Evolutionary conservation across 2,329 filamentous ascomycete species (phyloP), one percentile per base, ranked within the genome.

Genomic region (Xylaria sp.): DNA sequence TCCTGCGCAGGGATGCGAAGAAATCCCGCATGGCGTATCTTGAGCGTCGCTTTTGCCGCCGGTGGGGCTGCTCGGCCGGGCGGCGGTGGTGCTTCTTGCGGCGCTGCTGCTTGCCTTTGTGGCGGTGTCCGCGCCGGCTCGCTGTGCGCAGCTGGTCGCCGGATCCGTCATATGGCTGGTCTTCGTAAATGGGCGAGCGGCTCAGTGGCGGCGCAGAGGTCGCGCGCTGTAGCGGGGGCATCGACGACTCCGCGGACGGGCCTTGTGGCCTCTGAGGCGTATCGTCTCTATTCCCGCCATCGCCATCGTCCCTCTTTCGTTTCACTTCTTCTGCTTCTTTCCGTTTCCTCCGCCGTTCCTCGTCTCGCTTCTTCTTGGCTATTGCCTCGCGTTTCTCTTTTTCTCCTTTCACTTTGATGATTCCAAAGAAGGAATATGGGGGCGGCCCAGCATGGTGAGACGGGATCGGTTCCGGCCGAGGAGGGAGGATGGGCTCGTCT

Each of bases 71-170:
- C 10, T 62, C 49, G 37, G 31, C 41, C 1, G 48, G 25, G 41
- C 57, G 61, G 3, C 61, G 61, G 29, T 46, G 53, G 44, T 64
- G 54, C 8, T 61, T 64, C 31, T 58, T 64, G 9, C 52, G 61
- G 1, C 49, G 58, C n/a, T 41, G 51, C 23, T 43, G 23, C 21
- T 40, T 37, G 54, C 9, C 33, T 15, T 41, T 60, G 2, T 37
- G 43, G 13, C 40, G 31, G 25, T 33, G 29, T 21, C 43, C 38
- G 3, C 29, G 58, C 13, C 51, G 54, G 19, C 62, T 62, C 9
- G 48, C 44, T 5, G 38, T 37, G 3, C 11, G 17, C 2, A 35
- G 2, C 4, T 59, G 33, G 0, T 53, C 40, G 15, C 35, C 55
- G 3, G 43, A 10, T 53, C n/a, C 29, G 15, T 54, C 29, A 4